Conservation (phyloP, 768 basidiomycete genomes). For the Gloeophyllum trabeum region DNA sequence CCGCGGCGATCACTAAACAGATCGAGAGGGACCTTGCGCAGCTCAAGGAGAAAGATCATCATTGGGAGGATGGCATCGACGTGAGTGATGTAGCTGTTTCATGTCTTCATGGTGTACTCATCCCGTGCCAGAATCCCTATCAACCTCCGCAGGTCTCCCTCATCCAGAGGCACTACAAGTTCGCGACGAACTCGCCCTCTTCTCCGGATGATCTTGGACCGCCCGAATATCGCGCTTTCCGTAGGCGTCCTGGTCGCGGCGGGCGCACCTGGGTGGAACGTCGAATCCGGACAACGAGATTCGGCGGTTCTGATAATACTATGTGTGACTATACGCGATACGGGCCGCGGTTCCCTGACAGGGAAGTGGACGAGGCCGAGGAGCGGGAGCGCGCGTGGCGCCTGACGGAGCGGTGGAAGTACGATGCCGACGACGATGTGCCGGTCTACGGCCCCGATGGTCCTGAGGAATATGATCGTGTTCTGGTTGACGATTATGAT, state of each 20-base stretch:
- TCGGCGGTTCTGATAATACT: no score
- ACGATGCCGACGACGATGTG: conserved; percentile 53
- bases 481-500: conserved; percentile 63
- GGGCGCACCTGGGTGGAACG: no score
- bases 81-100: conserved; percentile 26
- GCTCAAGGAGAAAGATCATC: conserved; percentile 61
- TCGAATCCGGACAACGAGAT: no score
- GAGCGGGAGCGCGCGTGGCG: conserved; percentile 30
- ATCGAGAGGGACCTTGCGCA: conserved; percentile 48
- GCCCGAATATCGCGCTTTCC: no score
- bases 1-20: conserved; percentile 42
- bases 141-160: conserved; percentile 50
- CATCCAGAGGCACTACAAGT: conserved; percentile 58
- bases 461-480: conserved; percentile 55
- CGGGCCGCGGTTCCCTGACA: conserved; percentile 11
- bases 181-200: conserved; percentile 5
- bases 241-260: no score
- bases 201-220: conserved; percentile 5
- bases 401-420: conserved; percentile 54
- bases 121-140: conserved; percentile 45
- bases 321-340: conserved; percentile 15
- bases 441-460: conserved; percentile 46
- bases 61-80: conserved; percentile 85
- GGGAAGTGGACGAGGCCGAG: conserved; percentile 14
- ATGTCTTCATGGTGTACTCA: conserved; percentile 3